Percentiles rank a stretch among this genome's conserved stretches.
phyloP scores from a whole-genome alignment of 768 basidiomycete species.

The Russula sp. region DNA sequence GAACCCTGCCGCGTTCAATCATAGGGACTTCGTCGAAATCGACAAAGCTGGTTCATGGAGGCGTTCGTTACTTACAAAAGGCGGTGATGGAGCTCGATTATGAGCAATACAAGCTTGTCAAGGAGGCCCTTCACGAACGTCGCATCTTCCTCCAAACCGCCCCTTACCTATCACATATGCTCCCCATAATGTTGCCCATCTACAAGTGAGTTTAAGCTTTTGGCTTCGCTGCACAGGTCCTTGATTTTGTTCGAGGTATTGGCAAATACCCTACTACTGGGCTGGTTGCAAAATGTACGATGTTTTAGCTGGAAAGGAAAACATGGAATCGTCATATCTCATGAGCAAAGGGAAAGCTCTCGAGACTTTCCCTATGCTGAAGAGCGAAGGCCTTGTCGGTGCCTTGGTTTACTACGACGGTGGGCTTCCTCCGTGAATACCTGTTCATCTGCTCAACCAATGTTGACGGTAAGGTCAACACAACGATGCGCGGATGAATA shows the following conservation, averaged over 20 bases:
- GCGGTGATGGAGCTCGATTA: constrained; percentile 94
- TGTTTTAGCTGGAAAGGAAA: constrained; percentile 87
- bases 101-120: constrained; percentile 92
- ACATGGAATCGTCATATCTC: constrained; percentile 92
- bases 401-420: constrained; percentile 98
- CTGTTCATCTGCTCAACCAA: constrained; percentile 17
- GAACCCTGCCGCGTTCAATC: neutral
- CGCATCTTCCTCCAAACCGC: constrained; percentile 92
- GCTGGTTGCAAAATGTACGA: constrained; percentile 97
- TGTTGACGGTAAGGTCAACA: constrained; percentile 64
- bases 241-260: constrained; percentile 48
- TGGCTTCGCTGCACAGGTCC: neutral
- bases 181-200: constrained; percentile 95
- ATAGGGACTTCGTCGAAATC: constrained; percentile 93
- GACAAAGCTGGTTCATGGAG: constrained; percentile 97
- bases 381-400: constrained; percentile 84
- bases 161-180: constrained; percentile 85
- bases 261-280: constrained; percentile 97
- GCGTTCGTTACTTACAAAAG: constrained; percentile 96
- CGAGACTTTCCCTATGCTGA: constrained; percentile 95
- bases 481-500: constrained; percentile 98
- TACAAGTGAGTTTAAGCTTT: constrained; percentile 58
- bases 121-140: constrained; percentile 91
- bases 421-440: constrained; percentile 34
- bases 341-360: constrained; percentile 93